Evolutionary conservation across 306 rosid genomes (phyloP), one percentile per base, ranked within the genome.

Genomic region (Fragaria iinumae): DNA sequence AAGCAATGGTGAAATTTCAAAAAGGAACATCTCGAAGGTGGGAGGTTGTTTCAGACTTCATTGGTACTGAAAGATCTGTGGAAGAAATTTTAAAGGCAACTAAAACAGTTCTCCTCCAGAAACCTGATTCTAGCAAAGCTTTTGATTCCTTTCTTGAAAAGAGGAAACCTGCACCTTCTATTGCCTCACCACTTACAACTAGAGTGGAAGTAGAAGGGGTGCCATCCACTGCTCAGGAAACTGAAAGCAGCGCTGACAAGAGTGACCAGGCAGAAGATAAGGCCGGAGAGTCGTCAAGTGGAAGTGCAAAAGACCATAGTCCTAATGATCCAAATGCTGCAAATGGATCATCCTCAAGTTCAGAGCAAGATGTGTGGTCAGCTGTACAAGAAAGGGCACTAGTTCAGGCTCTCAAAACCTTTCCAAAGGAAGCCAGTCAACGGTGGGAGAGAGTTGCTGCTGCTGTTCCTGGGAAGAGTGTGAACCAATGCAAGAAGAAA

Each of bases 21-120:
- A 96, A 96, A 86, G 99, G 99, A 85, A 93, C 97, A 39, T 93
- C 97, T 16, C 84, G 97, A 66, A 89, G 99, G 78, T 96, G 99
- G 99, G 98, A 91, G 80, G 99, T 96, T 79, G 85, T 96, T 82
- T 93, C 99, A 23, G 99, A 92, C 14, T 96, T 92, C 86, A 89
- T 96, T 77, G 97, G 98, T 32, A 93, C 98, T 0, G 91, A 88
- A 68, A 93, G 99, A 84, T 87, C 98, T 20, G 99, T 96, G 43
- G 99, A 96, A 80, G 99, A 96, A 86, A 96, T 96, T 71, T 76
- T 96, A 81, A 92, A 91, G 90, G 99, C 99, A 69, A 91, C 97
- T 45, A 96, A 96, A 83, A 89, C 96, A 1, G 93, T 91, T 70
- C 99, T 96, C 77, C 93, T 96, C 17, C 98, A 96, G 83, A 96